These are phyloP conservation scores for Musa beccarii DNA, from an alignment of 176 grass and related monocot species.

Conservation along the genomic window DNA sequence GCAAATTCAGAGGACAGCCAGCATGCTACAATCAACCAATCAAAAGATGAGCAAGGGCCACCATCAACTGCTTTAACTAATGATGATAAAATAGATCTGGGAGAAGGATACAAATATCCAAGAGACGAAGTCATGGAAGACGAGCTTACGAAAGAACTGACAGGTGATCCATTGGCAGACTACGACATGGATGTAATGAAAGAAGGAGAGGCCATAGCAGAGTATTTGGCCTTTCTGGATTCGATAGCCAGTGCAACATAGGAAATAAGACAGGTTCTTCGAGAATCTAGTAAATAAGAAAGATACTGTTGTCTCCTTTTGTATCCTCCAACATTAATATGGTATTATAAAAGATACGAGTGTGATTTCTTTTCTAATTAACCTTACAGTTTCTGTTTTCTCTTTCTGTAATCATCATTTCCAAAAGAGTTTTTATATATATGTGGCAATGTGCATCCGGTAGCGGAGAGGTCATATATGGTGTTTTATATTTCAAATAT, in stretches of 20 bases:
- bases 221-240: conserved; percentile 64
- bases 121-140: conserved; percentile 58
- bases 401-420: too few species aligned
- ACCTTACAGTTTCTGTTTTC: too few species aligned
- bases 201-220: conserved; percentile 70
- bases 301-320: background rate
- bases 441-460: too few species aligned
- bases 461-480: too few species aligned
- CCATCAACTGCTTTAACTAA: conserved; percentile 1
- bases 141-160: conserved; percentile 64
- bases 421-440: too few species aligned
- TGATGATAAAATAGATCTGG: background rate
- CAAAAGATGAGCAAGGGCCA: conserved; percentile 21
- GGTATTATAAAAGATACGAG: too few species aligned
- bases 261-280: background rate
- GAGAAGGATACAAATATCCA: conserved; percentile 1
- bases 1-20: conserved; percentile 5
- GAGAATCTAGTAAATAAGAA: background rate
- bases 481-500: too few species aligned
- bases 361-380: too few species aligned
- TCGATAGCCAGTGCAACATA: conserved; percentile 25
- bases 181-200: conserved; percentile 71
- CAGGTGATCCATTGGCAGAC: conserved; percentile 62
- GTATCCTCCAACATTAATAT: too few species aligned
- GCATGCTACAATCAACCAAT: conserved; percentile 10